A percentile compares a stretch with the other conserved stretches of the same genome.
These are phyloP conservation scores for Hypoxylon lienhwacheense DNA, from an alignment of 495 filamentous ascomycete species.

Conservation along the genomic window DNA sequence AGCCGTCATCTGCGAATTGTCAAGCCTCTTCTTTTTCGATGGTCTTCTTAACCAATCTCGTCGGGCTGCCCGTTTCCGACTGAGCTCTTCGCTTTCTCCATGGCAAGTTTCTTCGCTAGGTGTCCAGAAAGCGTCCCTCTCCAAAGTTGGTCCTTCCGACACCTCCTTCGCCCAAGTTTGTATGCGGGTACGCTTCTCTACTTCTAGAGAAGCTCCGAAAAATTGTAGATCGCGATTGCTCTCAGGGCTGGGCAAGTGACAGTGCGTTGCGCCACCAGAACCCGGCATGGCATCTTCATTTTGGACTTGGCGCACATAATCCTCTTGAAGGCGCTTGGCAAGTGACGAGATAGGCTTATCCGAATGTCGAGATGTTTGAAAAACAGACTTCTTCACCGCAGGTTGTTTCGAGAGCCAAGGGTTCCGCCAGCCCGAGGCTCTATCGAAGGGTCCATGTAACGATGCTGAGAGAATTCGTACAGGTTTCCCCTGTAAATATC, in stretches of 20 bases:
- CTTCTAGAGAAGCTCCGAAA: background rate
- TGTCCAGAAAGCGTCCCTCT: slow-evolving; percentile 38
- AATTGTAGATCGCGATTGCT: slow-evolving; percentile 30
- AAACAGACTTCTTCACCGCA: slow-evolving; percentile 13
- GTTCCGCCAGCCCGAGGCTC: slow-evolving; percentile 60
- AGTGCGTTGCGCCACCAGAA: slow-evolving; percentile 24
- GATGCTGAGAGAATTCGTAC: slow-evolving; percentile 64
- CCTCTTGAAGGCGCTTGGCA: background rate
- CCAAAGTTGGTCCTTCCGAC: slow-evolving; percentile 1
- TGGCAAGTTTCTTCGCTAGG: slow-evolving; percentile 5
- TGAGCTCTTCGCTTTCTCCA: background rate
- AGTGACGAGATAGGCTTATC: slow-evolving; percentile 6
- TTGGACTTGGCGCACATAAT: background rate
- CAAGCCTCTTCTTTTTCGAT: slow-evolving; percentile 28
- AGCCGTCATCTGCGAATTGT: slow-evolving; percentile 17
- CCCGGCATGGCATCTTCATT: slow-evolving; percentile 14
- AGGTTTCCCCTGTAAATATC: slow-evolving; percentile 60
- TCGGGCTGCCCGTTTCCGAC: slow-evolving; percentile 27
- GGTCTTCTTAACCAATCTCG: slow-evolving; percentile 33
- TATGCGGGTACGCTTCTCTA: slow-evolving; percentile 27
- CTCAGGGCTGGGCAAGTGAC: slow-evolving; percentile 36
- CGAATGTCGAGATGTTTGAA: slow-evolving; percentile 1
- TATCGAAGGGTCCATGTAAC: slow-evolving; percentile 64
- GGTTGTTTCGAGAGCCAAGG: slow-evolving; percentile 57
- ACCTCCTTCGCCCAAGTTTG: slow-evolving; percentile 31